Evolutionary conservation across 2,329 filamentous ascomycete genomes (phyloP), one percentile per base, ranked within the genome.

Genomic region (Nakataea oryzae): DNA sequence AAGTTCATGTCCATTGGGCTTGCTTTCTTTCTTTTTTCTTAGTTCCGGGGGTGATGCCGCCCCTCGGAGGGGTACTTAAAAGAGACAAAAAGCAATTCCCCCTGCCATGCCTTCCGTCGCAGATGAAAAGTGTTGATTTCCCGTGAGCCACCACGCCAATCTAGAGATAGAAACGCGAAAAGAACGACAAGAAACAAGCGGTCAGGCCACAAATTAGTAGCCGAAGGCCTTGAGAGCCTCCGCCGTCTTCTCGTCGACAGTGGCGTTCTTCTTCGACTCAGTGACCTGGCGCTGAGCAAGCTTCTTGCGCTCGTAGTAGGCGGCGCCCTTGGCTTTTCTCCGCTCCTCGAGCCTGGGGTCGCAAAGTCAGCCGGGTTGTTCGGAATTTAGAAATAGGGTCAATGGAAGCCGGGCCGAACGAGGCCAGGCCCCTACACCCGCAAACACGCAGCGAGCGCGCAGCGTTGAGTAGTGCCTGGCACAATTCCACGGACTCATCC

Each of bases 251-350:
- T 85, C 82, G 81, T 93, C 88, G 79, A 93, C 86, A 77, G 86
- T 87, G 71, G 92, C 91, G 79, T 83, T 90, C 89, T 93, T 93
- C 88, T 96, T 89, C 73, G 93, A 93, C 77, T 96, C 90, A 72
- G 87, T 84, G 73, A 97, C 82, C 84, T 96, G 91, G 86, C 89
- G 90, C 78, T 89, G 86, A 72, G 90, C 90, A 71, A 91, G 86
- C 91, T 96, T 96, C 95, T 97, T 99, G 87, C 93, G 92, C 86
- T 96, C 93, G 87, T 97, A 97, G 90, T 97, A 99, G 78, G 95
- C 95, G 72, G 90, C 87, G 76, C 92, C 89, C 91, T 97, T 99
- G 80, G 96, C 93, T 87, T 99, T 99, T 86, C 95, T 91, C 82
- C 93, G 88, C 87, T 99, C 95, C 87, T 99, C 95, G 76, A 99